A percentile compares a stretch with the other conserved stretches of the same genome.
Evolutionary conservation across 225 moss, liverwort and hornwort species (phyloP).

Genomic region (Neckera pumila): DNA sequence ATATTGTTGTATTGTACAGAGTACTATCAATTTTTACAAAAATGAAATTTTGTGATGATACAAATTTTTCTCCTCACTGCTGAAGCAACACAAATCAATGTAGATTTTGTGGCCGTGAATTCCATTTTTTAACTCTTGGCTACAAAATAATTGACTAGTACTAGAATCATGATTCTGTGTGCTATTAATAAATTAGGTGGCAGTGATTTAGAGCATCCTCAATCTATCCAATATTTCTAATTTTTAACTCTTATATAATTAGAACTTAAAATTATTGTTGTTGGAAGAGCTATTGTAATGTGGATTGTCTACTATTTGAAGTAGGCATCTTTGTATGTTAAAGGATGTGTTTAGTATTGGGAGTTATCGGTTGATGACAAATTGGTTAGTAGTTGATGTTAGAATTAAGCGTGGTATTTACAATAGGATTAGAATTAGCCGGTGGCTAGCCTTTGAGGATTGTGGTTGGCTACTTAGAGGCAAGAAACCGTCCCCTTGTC

Average conservation of each 20-base stretch:
- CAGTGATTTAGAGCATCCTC: fast-evolving
- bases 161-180: fast-evolving
- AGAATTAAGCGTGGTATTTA: too few species aligned
- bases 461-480: too few species aligned
- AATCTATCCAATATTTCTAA: neutral
- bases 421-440: too few species aligned
- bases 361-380: too few species aligned
- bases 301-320: neutral
- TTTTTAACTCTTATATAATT: neutral
- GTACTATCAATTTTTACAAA: neutral
- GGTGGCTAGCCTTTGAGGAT: too few species aligned
- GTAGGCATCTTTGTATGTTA: too few species aligned
- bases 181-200: neutral
- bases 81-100: neutral
- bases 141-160: neutral
- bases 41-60: neutral
- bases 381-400: too few species aligned
- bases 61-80: neutral
- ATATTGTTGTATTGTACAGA: neutral
- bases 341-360: too few species aligned
- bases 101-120: neutral
- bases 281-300: neutral
- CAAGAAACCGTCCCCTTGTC: too few species aligned
- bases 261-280: neutral
- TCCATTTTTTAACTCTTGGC: neutral